Evolutionary conservation across 1,139 yeast genomes (phyloP), one percentile per base, ranked within the genome.

Genomic region (Sugiyamaella pinicola): DNA sequence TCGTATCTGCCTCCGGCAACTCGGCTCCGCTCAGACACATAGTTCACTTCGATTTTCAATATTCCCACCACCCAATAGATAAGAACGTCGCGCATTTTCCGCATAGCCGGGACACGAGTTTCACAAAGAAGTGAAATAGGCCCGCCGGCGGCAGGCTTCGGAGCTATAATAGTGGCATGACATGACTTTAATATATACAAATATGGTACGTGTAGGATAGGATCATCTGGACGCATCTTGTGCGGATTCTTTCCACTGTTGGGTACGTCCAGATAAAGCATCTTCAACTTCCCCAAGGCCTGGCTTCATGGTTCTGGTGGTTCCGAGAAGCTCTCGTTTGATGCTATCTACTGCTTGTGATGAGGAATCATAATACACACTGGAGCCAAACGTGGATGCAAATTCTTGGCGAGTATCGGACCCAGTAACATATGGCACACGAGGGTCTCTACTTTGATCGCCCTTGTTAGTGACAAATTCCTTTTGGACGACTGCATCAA

Each of bases 401-500:
- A 47, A 47, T 17, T 44, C 52, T 17, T 48, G 49, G 10, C 47
- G 43, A 7, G 49, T 43, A 40, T 43, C 49, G 7, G 52, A 44
- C 13, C 47, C 47, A 7, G 54, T 51, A 13, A 52, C 52, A 39
- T 35, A 47, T 12, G 49, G 38, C n/a, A 52, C 52, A 0, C 55
- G 45, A 10, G 48, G 55, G 18, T 52, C 55, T 9, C 49, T 35
- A 7, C 39, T 43, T 12, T 49, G 55, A 13, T 40, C 41, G 7
- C 50, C 51, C 28, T 50, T 42, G 29, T 46, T 53, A 26, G 51
- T 40, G 15, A 38, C 47, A 61, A 84, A 84, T 21, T 85, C 86
- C 33, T 75, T 75, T 52, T 76, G 76, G 48, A 85, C 80, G 51
- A 83, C 80, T 28, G 69, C 71, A 46, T 81, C 81, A 57, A 85